Evolutionary conservation across 441 rosid species (phyloP).

Genomic region (Mallotus repandus): DNA sequence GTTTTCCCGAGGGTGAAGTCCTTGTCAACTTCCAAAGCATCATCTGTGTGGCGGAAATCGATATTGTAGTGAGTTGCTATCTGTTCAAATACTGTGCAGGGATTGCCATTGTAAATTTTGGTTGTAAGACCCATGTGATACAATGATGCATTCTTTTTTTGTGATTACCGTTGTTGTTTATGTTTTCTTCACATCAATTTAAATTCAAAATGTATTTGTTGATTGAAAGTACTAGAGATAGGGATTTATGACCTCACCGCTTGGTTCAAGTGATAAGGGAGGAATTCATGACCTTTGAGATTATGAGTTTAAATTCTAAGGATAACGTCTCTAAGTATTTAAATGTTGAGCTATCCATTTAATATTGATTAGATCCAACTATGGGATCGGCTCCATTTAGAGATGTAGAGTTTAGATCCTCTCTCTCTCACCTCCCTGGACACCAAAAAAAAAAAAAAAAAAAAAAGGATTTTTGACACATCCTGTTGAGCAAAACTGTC

Average conservation of each 20-base stretch:
- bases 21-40: conserved; percentile 63
- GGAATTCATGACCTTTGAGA: too few species aligned
- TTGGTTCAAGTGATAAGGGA: too few species aligned
- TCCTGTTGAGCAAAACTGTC: too few species aligned
- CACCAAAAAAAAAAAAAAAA: too few species aligned
- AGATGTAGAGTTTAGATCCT: too few species aligned
- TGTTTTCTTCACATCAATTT: neutral
- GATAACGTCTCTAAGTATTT: too few species aligned
- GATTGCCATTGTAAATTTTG: conserved; percentile 5
- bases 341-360: too few species aligned
- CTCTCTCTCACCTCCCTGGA: too few species aligned
- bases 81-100: neutral
- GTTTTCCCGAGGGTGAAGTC: conserved; percentile 81
- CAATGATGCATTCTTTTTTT: neutral
- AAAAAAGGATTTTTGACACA: neutral
- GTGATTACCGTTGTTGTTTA: neutral
- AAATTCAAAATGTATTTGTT: neutral
- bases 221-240: neutral
- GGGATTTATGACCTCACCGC: neutral
- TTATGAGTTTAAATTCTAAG: too few species aligned
- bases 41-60: conserved; percentile 63
- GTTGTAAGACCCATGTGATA: neutral
- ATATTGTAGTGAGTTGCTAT: conserved; percentile 39
- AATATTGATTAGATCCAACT: too few species aligned
- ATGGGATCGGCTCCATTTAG: too few species aligned